phyloP scores from a whole-genome alignment of 805 yeast species.

The Starmerella davenportii region DNA sequence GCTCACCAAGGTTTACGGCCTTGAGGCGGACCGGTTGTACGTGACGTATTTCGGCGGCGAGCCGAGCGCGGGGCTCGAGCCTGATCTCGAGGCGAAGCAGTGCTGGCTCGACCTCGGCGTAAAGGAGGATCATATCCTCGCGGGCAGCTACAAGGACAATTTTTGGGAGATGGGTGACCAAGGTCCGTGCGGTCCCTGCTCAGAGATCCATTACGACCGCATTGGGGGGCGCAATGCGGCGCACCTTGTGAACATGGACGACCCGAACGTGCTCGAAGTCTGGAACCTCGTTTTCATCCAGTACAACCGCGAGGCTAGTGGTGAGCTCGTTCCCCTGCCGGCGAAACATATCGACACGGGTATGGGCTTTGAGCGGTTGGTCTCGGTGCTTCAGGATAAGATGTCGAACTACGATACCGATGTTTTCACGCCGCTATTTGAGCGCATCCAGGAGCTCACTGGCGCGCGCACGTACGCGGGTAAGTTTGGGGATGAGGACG shows the following conservation, averaged over 20 bases:
- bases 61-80: conserved; percentile 57
- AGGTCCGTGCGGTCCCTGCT: conserved; percentile 99
- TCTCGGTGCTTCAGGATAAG: conserved; percentile 79
- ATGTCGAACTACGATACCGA: conserved; percentile 93
- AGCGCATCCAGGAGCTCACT: conserved; percentile 74
- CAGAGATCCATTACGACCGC: conserved; percentile 93
- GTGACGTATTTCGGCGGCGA: conserved; percentile 97
- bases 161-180: conserved; percentile 99
- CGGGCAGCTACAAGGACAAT: conserved; percentile 80
- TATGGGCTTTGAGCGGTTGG: conserved; percentile 96
- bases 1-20: conserved; percentile 67
- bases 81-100: conserved; percentile 85
- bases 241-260: conserved; percentile 79
- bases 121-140: conserved; percentile 76
- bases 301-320: conserved; percentile 83
- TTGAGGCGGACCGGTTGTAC: conserved; percentile 62
- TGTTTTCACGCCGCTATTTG: conserved; percentile 79
- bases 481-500: conserved; percentile 79
- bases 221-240: conserved; percentile 97
- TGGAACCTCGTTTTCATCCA: conserved; percentile 98
- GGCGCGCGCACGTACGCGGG: conserved; percentile 86
- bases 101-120: conserved; percentile 81
- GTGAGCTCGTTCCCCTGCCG: conserved; percentile 64
- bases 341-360: conserved; percentile 96
- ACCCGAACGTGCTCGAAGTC: conserved; percentile 91